phyloP scores from a whole-genome alignment of 208 protist genomes.

The Leishmania mexicana region DNA sequence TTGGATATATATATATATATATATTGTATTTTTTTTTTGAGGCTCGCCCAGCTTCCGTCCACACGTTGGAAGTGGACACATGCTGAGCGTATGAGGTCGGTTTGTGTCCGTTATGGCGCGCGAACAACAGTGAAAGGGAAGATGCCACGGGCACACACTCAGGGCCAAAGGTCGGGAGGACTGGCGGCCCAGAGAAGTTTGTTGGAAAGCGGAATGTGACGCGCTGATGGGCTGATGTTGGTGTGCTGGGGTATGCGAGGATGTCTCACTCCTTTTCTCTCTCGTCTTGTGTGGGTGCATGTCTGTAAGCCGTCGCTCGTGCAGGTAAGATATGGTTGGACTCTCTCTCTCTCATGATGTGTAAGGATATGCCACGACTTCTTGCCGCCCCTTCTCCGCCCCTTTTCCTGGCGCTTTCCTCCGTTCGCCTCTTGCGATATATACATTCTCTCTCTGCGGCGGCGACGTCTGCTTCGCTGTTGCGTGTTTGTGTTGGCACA shows the following conservation, averaged over 20 bases:
- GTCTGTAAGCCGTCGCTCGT: neutral
- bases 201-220: neutral
- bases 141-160: neutral
- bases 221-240: neutral
- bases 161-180: neutral
- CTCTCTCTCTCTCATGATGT: neutral
- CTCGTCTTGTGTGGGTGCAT: neutral
- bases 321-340: neutral
- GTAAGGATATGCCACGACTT: neutral
- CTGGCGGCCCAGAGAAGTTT: neutral
- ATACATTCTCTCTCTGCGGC: neutral
- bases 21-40: neutral
- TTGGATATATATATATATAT: neutral
- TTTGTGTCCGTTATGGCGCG: neutral
- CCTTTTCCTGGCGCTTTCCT: constrained; percentile 13
- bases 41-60: neutral
- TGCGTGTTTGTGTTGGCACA: neutral
- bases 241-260: neutral
- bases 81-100: neutral
- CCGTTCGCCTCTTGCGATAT: neutral
- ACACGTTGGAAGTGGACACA: neutral
- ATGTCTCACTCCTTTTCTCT: neutral
- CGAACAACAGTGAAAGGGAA: neutral
- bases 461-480: neutral
- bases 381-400: neutral